These are phyloP conservation scores for Sporothrix schenckii DNA, from an alignment of 2,329 filamentous ascomycete genomes.

Conservation along the genomic window DNA sequence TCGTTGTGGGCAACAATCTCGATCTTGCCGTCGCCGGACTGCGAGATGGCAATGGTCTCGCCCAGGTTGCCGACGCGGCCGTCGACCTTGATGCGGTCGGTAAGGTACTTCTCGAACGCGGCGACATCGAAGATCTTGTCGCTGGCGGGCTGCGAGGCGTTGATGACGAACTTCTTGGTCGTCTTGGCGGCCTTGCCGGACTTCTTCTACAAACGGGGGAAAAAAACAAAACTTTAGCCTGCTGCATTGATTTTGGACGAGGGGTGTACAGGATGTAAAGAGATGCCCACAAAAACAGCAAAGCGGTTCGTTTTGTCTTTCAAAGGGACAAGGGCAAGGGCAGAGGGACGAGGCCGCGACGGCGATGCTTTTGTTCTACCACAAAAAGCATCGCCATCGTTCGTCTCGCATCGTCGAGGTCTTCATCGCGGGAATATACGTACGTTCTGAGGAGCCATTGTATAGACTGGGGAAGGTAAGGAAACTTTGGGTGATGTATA, in stretches of 20 bases:
- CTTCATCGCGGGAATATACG: slow-evolving; percentile 57
- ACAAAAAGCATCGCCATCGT: background rate
- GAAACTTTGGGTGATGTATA: slow-evolving; percentile 41
- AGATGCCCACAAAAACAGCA: slow-evolving; percentile 75
- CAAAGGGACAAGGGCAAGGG: background rate
- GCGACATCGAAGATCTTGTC: slow-evolving; percentile 99
- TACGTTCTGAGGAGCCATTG: slow-evolving; percentile 89
- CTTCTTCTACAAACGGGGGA: slow-evolving; percentile 62
- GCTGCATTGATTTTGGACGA: slow-evolving; percentile 69
- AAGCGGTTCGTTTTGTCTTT: slow-evolving; percentile 64
- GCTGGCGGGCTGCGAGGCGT: slow-evolving; percentile 94
- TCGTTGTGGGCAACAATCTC: slow-evolving; percentile 97
- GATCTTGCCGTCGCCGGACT: slow-evolving; percentile 94
- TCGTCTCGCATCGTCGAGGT: background rate
- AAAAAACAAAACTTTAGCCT: slow-evolving; percentile 74
- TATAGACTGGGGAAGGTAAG: slow-evolving; percentile 42
- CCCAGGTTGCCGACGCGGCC: slow-evolving; percentile 98
- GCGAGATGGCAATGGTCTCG: slow-evolving; percentile 85
- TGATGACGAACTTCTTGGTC: slow-evolving; percentile 99
- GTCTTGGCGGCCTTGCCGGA: slow-evolving; percentile 69
- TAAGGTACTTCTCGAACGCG: slow-evolving; percentile 99
- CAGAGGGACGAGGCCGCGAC: background rate
- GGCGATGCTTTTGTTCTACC: background rate
- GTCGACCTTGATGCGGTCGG: slow-evolving; percentile 99
- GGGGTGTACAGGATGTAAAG: slow-evolving; percentile 1